Conservation (phyloP, 2,329 filamentous ascomycete genomes). For the Fusarium continuum region DNA sequence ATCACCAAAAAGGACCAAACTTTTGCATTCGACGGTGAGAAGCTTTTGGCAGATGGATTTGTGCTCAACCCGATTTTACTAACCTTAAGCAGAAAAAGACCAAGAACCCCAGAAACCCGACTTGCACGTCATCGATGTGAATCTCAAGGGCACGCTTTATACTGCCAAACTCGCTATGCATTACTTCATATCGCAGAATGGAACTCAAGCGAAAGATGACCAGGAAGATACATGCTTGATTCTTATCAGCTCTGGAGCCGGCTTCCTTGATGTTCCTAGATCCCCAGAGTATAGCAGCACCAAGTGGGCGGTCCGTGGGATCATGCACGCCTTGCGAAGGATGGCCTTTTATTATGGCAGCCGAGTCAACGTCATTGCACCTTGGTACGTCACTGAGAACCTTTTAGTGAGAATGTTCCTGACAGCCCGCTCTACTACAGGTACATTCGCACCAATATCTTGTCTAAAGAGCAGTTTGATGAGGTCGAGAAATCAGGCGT, state of each 20-base stretch:
- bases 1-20: not conserved
- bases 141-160: not conserved
- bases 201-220: accelerated
- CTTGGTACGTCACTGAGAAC: not conserved
- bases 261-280: not conserved
- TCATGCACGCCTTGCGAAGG: slow-evolving; percentile 6
- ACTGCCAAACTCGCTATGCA: slow-evolving; percentile 1
- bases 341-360: not conserved
- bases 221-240: slow-evolving; percentile 3
- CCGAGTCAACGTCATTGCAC: not conserved
- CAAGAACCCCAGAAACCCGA: not conserved
- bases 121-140: not conserved
- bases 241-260: not conserved
- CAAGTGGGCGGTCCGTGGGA: slow-evolving; percentile 7
- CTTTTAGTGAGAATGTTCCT: no score
- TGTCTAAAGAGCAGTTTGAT: not conserved
- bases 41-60: accelerated
- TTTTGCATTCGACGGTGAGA: not conserved
- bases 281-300: slow-evolving; percentile 8
- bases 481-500: not conserved
- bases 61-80: no score
- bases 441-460: slow-evolving; percentile 1
- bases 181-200: not conserved
- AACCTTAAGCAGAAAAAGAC: not conserved
- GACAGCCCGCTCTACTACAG: accelerated